Conservation (phyloP, 2,329 filamentous ascomycete genomes). For the Cladorrhinum sp. region DNA sequence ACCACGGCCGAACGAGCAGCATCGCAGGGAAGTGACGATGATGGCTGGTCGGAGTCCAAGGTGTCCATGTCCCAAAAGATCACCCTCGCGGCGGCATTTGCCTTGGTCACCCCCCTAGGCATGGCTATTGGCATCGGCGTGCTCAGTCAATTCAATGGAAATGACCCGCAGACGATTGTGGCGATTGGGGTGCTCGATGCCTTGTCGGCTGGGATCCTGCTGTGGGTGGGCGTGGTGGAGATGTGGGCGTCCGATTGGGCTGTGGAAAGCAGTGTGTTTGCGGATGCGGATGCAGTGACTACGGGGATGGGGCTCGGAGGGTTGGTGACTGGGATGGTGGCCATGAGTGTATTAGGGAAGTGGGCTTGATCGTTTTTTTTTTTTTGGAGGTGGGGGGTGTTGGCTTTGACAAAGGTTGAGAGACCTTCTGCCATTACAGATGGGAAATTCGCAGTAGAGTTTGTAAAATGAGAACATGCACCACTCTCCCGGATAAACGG, state of each 20-base stretch:
- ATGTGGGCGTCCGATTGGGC: slow-evolving; percentile 76
- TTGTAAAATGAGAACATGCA: too few species aligned
- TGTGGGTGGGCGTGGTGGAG: slow-evolving; percentile 74
- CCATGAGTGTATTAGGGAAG: slow-evolving; percentile 71
- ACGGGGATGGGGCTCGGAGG: slow-evolving; percentile 49
- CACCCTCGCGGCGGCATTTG: slow-evolving; percentile 61
- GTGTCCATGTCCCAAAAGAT: slow-evolving; percentile 50
- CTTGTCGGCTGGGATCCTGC: slow-evolving; percentile 67
- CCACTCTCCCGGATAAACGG: too few species aligned
- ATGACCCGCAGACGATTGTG: slow-evolving; percentile 62
- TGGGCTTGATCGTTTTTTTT: slow-evolving; percentile 50
- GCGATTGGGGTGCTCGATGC: slow-evolving; percentile 71
- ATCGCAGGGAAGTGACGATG: slow-evolving; percentile 3
- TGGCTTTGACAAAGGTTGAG: too few species aligned
- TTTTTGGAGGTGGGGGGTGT: background rate
- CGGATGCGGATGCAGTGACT: slow-evolving; percentile 45
- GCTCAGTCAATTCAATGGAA: slow-evolving; percentile 67
- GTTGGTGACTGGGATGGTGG: slow-evolving; percentile 57
- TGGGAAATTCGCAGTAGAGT: too few species aligned
- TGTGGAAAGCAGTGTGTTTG: slow-evolving; percentile 49
- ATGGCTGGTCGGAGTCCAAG: slow-evolving; percentile 1
- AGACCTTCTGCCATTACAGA: too few species aligned
- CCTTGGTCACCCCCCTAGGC: slow-evolving; percentile 68
- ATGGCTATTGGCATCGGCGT: slow-evolving; percentile 78
- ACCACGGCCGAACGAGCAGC: slow-evolving; percentile 7